Evolutionary conservation across 805 yeast genomes (phyloP).

Genomic region (Ascoidea asiatica): DNA sequence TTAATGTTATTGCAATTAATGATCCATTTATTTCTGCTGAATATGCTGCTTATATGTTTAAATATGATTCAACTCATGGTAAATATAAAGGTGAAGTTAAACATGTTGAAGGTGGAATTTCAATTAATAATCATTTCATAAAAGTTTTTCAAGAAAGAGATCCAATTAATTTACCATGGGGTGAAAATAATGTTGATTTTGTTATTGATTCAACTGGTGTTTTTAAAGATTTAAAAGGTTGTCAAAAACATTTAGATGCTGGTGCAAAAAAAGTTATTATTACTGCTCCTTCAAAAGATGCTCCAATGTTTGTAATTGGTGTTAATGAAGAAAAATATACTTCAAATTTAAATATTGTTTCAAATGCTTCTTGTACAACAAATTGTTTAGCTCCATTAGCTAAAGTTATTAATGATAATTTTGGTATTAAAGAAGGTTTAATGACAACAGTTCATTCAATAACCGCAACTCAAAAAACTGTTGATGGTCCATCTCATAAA

Average conservation of each 20-base stretch:
- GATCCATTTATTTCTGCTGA: conserved; percentile 86
- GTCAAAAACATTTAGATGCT: conserved; percentile 56
- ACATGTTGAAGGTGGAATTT: conserved; percentile 39
- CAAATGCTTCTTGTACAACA: conserved; percentile 66
- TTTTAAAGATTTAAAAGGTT: conserved; percentile 51
- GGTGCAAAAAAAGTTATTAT: conserved; percentile 66
- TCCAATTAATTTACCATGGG: conserved; percentile 61
- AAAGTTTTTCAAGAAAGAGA: conserved; percentile 50
- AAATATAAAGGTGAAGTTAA: conserved; percentile 63
- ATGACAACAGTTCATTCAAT: conserved; percentile 66
- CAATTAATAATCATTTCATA: conserved; percentile 36
- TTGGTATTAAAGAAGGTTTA: conserved; percentile 61
- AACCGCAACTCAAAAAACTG: conserved; percentile 64
- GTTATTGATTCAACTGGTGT: conserved; percentile 66
- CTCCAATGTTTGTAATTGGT: conserved; percentile 66
- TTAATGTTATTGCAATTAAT: conserved; percentile 77
- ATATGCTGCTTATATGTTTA: conserved; percentile 91
- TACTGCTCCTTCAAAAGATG: conserved; percentile 60
- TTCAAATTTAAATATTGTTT: conserved; percentile 41
- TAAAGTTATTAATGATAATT: conserved; percentile 49
- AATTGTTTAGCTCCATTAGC: conserved; percentile 68
- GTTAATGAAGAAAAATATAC: conserved; percentile 51
- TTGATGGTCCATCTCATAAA: conserved; percentile 67
- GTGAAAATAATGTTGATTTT: conserved; percentile 43
- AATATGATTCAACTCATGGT: conserved; percentile 92